Conservation (phyloP, 2,329 filamentous ascomycete genomes). For the Penicillium sp. region DNA sequence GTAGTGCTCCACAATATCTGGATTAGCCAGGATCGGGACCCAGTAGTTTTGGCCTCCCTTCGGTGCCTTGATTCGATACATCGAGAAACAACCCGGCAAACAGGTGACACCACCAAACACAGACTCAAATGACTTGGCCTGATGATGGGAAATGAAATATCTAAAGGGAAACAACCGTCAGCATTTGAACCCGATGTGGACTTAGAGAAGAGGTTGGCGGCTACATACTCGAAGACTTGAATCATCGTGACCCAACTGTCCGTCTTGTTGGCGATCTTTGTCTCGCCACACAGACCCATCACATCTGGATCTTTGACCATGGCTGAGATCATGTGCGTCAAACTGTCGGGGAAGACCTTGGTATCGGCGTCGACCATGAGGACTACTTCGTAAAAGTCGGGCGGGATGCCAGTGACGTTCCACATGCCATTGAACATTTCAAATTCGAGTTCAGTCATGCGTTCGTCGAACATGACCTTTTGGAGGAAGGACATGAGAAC, state of each 20-base stretch:
- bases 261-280: conserved; percentile 98
- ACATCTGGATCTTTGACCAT: conserved; percentile 99
- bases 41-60: conserved; percentile 99
- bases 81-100: conserved; percentile 97
- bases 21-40: conserved; percentile 97
- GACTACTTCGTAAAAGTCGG: conserved; percentile 95
- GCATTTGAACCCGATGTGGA: neutral
- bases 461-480: conserved; percentile 99
- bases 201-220: neutral
- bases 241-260: conserved; percentile 95
- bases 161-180: conserved; percentile 21
- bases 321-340: conserved; percentile 97
- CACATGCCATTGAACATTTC: conserved; percentile 99
- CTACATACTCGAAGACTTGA: conserved; percentile 80
- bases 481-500: conserved; percentile 99
- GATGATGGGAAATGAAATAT: conserved; percentile 97
- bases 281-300: conserved; percentile 98
- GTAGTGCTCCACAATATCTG: conserved; percentile 97
- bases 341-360: conserved; percentile 95
- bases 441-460: conserved; percentile 98
- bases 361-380: conserved; percentile 99
- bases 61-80: conserved; percentile 99
- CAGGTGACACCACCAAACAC: conserved; percentile 99
- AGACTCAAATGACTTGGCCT: conserved; percentile 95
- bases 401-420: conserved; percentile 97